These are phyloP conservation scores for Corymbia calophylla DNA, from an alignment of 441 rosid species.

Conservation along the genomic window DNA sequence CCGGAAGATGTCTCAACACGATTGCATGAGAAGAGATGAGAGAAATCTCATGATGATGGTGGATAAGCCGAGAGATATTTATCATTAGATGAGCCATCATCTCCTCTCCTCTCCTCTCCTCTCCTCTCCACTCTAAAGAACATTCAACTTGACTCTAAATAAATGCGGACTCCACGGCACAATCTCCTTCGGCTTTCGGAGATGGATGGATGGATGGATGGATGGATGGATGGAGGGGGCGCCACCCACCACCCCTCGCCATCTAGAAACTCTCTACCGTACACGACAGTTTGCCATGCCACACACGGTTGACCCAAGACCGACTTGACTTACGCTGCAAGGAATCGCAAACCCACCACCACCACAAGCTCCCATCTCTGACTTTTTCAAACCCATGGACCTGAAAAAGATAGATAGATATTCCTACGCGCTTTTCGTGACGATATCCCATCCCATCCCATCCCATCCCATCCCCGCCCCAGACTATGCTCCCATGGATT, in stretches of 20 bases:
- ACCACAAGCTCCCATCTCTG: conserved; percentile 12
- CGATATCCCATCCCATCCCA: background rate
- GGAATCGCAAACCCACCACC: background rate
- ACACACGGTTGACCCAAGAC: conserved; percentile 4
- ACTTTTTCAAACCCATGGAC: conserved; percentile 23
- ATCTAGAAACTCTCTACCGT: background rate
- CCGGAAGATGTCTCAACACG: background rate
- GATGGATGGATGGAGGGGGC: too few species aligned
- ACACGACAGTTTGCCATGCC: background rate
- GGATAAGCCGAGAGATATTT: background rate
- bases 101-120: background rate
- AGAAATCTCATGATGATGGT: too few species aligned
- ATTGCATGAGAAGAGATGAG: background rate
- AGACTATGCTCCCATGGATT: background rate
- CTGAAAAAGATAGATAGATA: background rate
- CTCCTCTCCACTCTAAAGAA: background rate
- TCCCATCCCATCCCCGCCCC: background rate
- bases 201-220: background rate
- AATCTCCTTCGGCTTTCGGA: background rate
- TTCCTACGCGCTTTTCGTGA: background rate
- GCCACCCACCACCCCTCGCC: background rate
- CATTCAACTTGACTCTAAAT: background rate
- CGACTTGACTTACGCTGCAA: conserved; percentile 19
- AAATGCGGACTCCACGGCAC: background rate
- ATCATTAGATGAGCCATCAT: background rate